These are phyloP conservation scores for Podila verticillata DNA, from an alignment of 192 early-diverging fungal genomes.

Conservation along the genomic window DNA sequence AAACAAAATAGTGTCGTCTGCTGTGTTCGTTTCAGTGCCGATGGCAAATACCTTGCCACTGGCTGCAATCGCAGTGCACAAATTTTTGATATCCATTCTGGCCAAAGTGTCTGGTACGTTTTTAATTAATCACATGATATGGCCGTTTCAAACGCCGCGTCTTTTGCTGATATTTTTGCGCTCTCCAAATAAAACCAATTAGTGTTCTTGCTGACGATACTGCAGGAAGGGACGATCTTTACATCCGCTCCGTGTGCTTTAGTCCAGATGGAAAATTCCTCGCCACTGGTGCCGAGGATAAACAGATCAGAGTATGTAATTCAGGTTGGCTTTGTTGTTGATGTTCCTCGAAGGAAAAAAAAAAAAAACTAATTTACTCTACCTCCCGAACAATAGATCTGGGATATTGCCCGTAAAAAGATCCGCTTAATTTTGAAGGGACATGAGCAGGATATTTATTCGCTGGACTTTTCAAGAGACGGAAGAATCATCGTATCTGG, in stretches of 20 bases:
- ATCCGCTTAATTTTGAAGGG: constrained; percentile 80
- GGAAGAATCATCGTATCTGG: constrained; percentile 92
- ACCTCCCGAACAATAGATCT: constrained; percentile 55
- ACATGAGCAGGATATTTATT: constrained; percentile 97
- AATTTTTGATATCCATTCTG: constrained; percentile 88
- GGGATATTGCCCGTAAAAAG: constrained; percentile 71
- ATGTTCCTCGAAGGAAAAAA: neutral
- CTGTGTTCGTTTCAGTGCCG: constrained; percentile 94
- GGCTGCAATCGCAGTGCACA: constrained; percentile 93
- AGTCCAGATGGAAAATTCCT: constrained; percentile 90
- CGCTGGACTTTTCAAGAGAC: constrained; percentile 92
- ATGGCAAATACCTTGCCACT: constrained; percentile 92
- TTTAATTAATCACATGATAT: too few species aligned
- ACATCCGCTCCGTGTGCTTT: constrained; percentile 97
- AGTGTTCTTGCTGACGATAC: constrained; percentile 84
- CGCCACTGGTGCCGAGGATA: constrained; percentile 97
- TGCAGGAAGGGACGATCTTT: constrained; percentile 85
- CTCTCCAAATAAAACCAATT: neutral
- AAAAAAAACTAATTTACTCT: neutral
- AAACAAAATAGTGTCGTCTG: constrained; percentile 84
- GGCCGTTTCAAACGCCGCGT: neutral
- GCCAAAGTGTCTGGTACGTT: constrained; percentile 71
- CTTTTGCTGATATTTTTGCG: neutral
- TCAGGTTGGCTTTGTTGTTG: neutral
- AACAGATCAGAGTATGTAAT: constrained; percentile 80